phyloP scores from a whole-genome alignment of 768 basidiomycete genomes.

The Chalciporus pseudorubinellus region DNA sequence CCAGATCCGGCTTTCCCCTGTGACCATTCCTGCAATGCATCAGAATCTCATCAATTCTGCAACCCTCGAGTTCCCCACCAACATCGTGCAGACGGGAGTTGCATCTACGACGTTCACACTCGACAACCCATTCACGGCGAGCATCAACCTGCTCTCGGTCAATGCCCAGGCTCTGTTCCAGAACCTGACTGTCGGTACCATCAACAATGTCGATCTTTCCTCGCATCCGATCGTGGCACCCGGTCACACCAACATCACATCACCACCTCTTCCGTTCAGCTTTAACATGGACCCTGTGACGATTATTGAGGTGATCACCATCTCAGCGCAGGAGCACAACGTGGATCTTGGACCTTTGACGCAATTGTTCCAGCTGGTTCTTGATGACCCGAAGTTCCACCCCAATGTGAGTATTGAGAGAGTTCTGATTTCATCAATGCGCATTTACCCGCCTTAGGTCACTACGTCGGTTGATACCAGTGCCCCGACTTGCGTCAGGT shows the following conservation, averaged over 20 bases:
- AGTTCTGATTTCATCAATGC: neutral
- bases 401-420: slow-evolving; percentile 41
- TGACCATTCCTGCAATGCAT: slow-evolving; percentile 62
- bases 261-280: slow-evolving; percentile 53
- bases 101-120: slow-evolving; percentile 58
- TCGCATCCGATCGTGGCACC: slow-evolving; percentile 55
- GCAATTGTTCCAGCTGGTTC: slow-evolving; percentile 52
- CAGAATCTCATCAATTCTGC: slow-evolving; percentile 58
- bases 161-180: slow-evolving; percentile 54
- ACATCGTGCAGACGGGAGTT: slow-evolving; percentile 60
- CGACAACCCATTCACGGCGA: slow-evolving; percentile 69
- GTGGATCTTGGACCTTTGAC: slow-evolving; percentile 62
- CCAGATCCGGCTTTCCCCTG: slow-evolving; percentile 55
- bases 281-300: slow-evolving; percentile 64
- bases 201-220: slow-evolving; percentile 53
- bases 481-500: slow-evolving; percentile 60
- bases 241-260: slow-evolving; percentile 59
- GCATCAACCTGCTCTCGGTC: slow-evolving; percentile 60
- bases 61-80: slow-evolving; percentile 55
- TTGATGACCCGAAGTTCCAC: slow-evolving; percentile 48
- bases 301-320: slow-evolving; percentile 55
- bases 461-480: slow-evolving; percentile 52
- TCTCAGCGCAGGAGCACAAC: slow-evolving; percentile 49
- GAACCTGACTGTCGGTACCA: slow-evolving; percentile 54
- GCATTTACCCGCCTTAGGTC: slow-evolving; percentile 37